Evolutionary conservation across 2,329 filamentous ascomycete species (phyloP), one percentile per base, ranked within the genome.

Genomic region (Epichloe gansuensis): DNA sequence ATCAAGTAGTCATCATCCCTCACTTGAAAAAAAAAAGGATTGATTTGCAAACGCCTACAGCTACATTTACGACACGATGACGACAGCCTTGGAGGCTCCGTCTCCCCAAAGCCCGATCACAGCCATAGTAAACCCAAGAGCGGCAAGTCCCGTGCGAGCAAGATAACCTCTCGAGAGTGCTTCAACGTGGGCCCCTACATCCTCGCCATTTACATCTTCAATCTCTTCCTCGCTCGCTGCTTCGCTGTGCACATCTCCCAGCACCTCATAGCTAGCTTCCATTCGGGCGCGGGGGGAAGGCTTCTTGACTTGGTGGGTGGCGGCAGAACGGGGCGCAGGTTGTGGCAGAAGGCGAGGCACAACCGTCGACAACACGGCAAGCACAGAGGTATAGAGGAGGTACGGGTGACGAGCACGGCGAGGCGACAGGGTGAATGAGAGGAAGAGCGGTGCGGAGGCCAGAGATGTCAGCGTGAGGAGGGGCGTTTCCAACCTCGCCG

Each of bases 331-430:
- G 25, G 60, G 58, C 51, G 54, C 58, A 27, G 61, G 62, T 39
- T 60, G 60, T 13, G 76, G 73, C 15, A 75, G 68, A 41, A 80
- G 61, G 25, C 68, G 64, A 52, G 76, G 74, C 42, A 72, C 74
- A 44, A 78, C 71, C 23, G 76, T 75, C 44, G 86, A 80, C 40
- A 86, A 71, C 40, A 76, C 73, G 43, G 82, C 78, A 53, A 89
- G 76, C 27, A 89, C 69, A 3, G 83, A 82, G 13, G 88, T 89
- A 81, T 93, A 96, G 54, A 96, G 69, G 27, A 96, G 81, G 66
- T 95, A 97, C 0, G 91, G 91, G 66, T 97, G 91, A 64, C 85
- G 82, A 59, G 80, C 76, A 52, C 82, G 78, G 27, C 80, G 76
- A 0, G 89, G 86, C 2, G 89, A 91, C 58, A 94, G 73, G 44